Evolutionary conservation across 1,139 yeast genomes (phyloP).

Genomic region (Candida buenavistaensis): DNA sequence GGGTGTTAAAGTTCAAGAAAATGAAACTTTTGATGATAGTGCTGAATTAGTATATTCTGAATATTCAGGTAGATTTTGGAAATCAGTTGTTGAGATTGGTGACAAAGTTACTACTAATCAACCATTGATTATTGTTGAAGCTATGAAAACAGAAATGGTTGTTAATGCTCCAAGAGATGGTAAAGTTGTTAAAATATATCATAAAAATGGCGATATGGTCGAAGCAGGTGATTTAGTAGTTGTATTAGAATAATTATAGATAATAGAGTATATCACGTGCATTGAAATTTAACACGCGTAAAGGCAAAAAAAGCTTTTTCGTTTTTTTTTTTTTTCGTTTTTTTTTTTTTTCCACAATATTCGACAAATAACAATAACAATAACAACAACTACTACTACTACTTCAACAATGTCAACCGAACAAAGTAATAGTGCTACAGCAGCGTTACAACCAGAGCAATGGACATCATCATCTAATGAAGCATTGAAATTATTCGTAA

Average conservation of each 20-base stretch:
- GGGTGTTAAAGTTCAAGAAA: slow-evolving; percentile 39
- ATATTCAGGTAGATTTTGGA: slow-evolving; percentile 96
- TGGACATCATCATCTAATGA: slow-evolving; percentile 75
- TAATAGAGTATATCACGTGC: slow-evolving; percentile 1
- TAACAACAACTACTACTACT: not conserved
- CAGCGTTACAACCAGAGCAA: slow-evolving; percentile 48
- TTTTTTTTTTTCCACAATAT: not conserved
- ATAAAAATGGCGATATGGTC: slow-evolving; percentile 90
- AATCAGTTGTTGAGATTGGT: slow-evolving; percentile 80
- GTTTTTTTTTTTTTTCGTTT: not conserved
- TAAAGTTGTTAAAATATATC: slow-evolving; percentile 73
- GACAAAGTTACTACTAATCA: slow-evolving; percentile 73
- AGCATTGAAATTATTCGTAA: slow-evolving; percentile 52
- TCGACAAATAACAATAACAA: slow-evolving; percentile 1
- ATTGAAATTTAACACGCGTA: slow-evolving; percentile 1
- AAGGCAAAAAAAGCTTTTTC: not conserved
- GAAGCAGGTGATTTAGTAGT: slow-evolving; percentile 95
- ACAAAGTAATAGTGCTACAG: slow-evolving; percentile 7
- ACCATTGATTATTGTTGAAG: slow-evolving; percentile 86
- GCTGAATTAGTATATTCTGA: slow-evolving; percentile 89
- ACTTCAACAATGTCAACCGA: slow-evolving; percentile 1
- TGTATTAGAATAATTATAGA: slow-evolving; percentile 53
- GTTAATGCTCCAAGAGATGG: slow-evolving; percentile 75
- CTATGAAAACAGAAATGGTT: slow-evolving; percentile 98
- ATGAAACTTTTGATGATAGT: slow-evolving; percentile 61